Conservation (phyloP, 2,329 filamentous ascomycete species). For the Pseudogymnoascus sp. region DNA sequence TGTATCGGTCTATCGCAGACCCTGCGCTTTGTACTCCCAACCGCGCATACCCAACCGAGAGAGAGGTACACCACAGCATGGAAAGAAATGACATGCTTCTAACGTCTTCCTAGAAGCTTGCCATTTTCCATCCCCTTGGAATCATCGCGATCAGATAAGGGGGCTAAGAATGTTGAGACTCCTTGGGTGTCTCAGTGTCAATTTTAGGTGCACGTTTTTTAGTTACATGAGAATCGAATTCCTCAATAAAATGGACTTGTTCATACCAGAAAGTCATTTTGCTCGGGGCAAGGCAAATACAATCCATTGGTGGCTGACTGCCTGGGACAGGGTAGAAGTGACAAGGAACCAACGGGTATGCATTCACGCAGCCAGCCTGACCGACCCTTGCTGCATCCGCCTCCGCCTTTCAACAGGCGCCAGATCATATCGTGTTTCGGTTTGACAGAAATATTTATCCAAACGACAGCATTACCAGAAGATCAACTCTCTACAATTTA, state of each 20-base stretch:
- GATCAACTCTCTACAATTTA: background rate
- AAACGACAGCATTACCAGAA: background rate
- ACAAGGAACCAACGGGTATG: background rate
- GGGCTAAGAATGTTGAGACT: background rate
- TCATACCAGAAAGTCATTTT: background rate
- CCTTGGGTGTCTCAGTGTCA: background rate
- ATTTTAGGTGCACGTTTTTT: background rate
- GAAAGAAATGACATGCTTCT: background rate
- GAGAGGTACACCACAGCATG: background rate
- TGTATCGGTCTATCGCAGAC: background rate
- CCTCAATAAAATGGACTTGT: background rate
- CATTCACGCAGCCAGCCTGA: background rate
- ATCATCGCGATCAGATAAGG: conserved; percentile 1
- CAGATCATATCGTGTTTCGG: conserved; percentile 8
- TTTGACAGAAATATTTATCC: conserved; percentile 6
- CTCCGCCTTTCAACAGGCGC: conserved; percentile 9
- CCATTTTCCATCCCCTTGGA: background rate
- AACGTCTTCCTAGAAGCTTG: background rate
- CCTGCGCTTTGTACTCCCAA: conserved; percentile 4
- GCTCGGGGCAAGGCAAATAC: background rate
- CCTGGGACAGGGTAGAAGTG: background rate
- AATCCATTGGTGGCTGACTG: background rate
- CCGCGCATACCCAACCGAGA: background rate
- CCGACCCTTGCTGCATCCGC: conserved; percentile 1
- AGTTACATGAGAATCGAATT: background rate